phyloP scores from a whole-genome alignment of 2,329 filamentous ascomycete species.

The Fusarium dimerum region DNA sequence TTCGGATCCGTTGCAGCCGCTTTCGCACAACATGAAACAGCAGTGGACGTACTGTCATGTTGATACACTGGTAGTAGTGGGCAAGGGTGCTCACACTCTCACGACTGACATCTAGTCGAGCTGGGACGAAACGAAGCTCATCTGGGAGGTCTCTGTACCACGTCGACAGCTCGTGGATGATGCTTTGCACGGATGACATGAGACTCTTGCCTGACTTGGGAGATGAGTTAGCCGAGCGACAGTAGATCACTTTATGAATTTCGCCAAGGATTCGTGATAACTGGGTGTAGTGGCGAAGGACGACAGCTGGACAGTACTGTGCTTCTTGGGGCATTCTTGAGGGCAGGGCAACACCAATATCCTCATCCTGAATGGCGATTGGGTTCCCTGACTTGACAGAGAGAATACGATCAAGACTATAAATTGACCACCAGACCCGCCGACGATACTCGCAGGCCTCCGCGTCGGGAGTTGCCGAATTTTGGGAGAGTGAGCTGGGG shows the following conservation, averaged over 20 bases:
- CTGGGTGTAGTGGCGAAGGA: conserved; percentile 51
- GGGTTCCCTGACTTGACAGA: conserved; percentile 57
- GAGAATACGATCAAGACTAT: conserved; percentile 54
- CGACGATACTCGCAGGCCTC: conserved; percentile 49
- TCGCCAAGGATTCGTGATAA: conserved; percentile 51
- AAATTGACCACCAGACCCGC: conserved; percentile 58
- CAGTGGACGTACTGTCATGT: conserved; percentile 56
- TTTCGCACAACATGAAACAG: conserved; percentile 55
- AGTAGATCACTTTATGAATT: conserved; percentile 39
- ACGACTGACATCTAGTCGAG: neutral
- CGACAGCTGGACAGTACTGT: conserved; percentile 47
- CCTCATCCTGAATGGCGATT: conserved; percentile 55
- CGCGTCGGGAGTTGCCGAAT: conserved; percentile 34
- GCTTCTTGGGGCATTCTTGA: conserved; percentile 35
- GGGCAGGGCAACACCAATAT: conserved; percentile 43
- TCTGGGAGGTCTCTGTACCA: conserved; percentile 37
- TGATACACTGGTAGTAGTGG: conserved; percentile 59
- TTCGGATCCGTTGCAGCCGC: conserved; percentile 37
- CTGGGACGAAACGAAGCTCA: conserved; percentile 50
- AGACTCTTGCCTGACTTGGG: conserved; percentile 3
- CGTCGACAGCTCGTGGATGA: conserved; percentile 1
- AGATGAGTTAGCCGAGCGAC: neutral
- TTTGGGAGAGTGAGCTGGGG: neutral
- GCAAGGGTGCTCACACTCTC: conserved; percentile 4
- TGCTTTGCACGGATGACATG: conserved; percentile 5